Base-by-base conservation (phyloP, 2,329 filamentous ascomycete genomes). In the Acarospora socialis region DNA sequence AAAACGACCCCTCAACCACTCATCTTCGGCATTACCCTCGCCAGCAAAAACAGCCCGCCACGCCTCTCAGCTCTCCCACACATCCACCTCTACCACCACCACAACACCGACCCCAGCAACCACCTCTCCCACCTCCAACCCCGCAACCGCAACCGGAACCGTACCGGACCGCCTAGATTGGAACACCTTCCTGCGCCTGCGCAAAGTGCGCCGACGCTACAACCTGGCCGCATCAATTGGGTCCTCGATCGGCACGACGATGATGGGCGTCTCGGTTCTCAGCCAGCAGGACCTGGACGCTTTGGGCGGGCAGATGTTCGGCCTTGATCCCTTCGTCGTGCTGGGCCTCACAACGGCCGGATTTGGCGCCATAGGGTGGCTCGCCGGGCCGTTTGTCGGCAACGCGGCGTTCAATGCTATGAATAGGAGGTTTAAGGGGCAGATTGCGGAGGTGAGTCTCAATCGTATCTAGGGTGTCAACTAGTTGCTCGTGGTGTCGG, bases 241-340 rank as follows among this genome's bases (percentile, higher is more conserved):
- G 12, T 26, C 31, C 20, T 32, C 36, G 16, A 18, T 35, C 14
- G 4, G 19, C 14, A 33, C 42, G 4, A 38, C 39, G 3, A 8
- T 27, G 8, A 21, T 28, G 1, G 38, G 32, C 6, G 13, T 41
- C 8, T 18, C 17, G 2, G 15, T 41, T 21, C n/a, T 43, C 8
- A 32, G 24, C 10, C 33, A 34, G 20, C 24, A 31, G 13, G 37
- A 43, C 24, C 21, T 43, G 12, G 37, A 43, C 15, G 16, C 30
- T 17, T 20, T 44, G 10, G 17, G 15, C 13, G 82, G 54, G 50
- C 81, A 59, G 44, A 74, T 81, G 49, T 69, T 92, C 41, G 83
- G 86, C 1, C 66, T 94, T 35, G 90, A 95, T 54, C 87, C 87
- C 1, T 72, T 94, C 48, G 67, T 94, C 47, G 77, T 84, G 16